phyloP scores from a whole-genome alignment of 1,139 yeast genomes.

The Candida frijolesensis region DNA sequence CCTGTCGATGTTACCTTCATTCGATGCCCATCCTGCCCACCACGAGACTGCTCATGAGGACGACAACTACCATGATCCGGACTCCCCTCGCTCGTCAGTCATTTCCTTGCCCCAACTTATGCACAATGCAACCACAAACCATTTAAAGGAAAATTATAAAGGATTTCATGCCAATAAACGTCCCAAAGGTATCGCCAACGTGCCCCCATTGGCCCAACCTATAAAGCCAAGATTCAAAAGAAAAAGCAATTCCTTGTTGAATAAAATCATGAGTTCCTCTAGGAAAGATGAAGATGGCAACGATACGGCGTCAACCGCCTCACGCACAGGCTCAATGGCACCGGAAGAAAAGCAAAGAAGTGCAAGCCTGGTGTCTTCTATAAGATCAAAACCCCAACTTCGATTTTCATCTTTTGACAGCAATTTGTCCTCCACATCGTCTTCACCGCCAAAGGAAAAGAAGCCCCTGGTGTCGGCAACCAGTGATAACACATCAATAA shows the following conservation, averaged over 20 bases:
- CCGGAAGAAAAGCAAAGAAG: constrained; percentile 16
- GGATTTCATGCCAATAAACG: constrained; percentile 51
- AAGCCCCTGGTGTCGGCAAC: neutral
- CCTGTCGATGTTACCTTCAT: constrained; percentile 2
- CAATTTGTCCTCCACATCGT: constrained; percentile 4
- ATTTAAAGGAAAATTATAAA: constrained; percentile 36
- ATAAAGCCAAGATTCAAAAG: constrained; percentile 51
- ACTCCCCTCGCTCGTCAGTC: constrained; percentile 27
- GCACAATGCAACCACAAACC: constrained; percentile 5
- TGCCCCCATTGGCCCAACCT: constrained; percentile 55
- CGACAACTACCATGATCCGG: constrained; percentile 17
- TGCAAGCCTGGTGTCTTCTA: constrained; percentile 18
- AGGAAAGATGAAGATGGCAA: constrained; percentile 30
- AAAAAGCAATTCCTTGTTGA: constrained; percentile 46
- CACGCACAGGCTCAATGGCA: constrained; percentile 8
- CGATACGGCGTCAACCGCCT: neutral
- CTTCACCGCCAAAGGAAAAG: constrained; percentile 1
- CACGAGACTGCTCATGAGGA: neutral
- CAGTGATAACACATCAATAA: neutral
- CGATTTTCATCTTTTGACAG: constrained; percentile 35
- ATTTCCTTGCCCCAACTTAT: constrained; percentile 20
- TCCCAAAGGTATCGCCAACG: constrained; percentile 30
- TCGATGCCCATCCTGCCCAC: neutral
- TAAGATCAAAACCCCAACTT: constrained; percentile 33
- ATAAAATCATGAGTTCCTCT: constrained; percentile 50